These are phyloP conservation scores for Cystofilobasidium ferigula DNA, from an alignment of 768 basidiomycete species.

Conservation along the genomic window DNA sequence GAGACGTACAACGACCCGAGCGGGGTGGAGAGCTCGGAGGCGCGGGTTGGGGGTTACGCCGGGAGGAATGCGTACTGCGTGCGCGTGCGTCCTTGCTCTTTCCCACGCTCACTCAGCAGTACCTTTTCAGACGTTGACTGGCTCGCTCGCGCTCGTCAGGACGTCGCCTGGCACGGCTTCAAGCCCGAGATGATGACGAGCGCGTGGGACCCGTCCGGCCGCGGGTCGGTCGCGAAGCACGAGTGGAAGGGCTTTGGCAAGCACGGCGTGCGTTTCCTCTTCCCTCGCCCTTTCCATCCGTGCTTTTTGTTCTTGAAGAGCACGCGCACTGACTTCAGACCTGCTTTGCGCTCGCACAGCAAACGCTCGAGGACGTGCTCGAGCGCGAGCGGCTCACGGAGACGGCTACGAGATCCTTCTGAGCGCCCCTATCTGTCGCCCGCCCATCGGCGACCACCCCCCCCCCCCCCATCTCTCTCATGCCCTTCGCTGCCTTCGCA, in stretches of 20 bases:
- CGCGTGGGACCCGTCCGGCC: slow-evolving; percentile 60
- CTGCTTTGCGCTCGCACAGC: neutral
- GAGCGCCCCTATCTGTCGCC: neutral
- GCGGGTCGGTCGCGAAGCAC: slow-evolving; percentile 76
- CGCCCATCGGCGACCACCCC: no score
- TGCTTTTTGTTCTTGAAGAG: neutral
- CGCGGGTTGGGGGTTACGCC: neutral
- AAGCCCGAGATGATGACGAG: slow-evolving; percentile 87
- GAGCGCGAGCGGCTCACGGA: neutral
- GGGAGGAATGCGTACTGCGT: neutral
- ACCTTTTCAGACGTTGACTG: neutral
- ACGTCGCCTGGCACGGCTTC: slow-evolving; percentile 62
- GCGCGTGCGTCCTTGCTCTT: neutral
- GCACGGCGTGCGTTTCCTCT: slow-evolving; percentile 7
- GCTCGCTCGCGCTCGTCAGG: neutral
- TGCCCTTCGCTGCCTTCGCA: no score
- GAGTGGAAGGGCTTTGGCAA: slow-evolving; percentile 71
- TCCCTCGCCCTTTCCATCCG: neutral
- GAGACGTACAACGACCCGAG: slow-evolving; percentile 16
- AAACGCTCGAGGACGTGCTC: slow-evolving; percentile 13
- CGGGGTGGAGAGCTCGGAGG: neutral
- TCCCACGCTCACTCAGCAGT: neutral
- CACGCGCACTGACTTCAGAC: neutral
- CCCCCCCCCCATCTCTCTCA: no score
- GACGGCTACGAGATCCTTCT: neutral